Percentiles rank a stretch among this genome's conserved stretches.
phyloP scores from a whole-genome alignment of 495 filamentous ascomycete genomes.

The Endocarpon pusillum region DNA sequence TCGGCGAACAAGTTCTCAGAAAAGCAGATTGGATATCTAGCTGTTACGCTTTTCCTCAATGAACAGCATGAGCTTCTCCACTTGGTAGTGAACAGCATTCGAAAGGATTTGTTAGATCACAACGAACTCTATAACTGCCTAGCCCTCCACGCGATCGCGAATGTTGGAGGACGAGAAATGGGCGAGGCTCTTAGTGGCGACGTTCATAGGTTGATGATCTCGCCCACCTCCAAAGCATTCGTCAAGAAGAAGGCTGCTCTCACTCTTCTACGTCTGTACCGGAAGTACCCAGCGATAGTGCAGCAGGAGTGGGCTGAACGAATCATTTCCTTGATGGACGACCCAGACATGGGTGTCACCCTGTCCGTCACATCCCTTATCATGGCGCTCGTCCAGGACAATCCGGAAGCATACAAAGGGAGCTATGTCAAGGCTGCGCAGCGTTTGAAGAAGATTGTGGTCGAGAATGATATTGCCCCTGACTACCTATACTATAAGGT shows the following conservation, averaged over 20 bases:
- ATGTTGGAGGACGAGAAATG: constrained; percentile 93
- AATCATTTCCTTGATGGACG: constrained; percentile 97
- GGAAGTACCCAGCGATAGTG: constrained; percentile 83
- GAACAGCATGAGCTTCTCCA: constrained; percentile 93
- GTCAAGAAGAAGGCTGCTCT: constrained; percentile 99
- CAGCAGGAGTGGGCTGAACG: constrained; percentile 93
- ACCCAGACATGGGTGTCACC: constrained; percentile 84
- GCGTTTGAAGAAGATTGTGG: constrained; percentile 69
- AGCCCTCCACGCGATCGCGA: constrained; percentile 96
- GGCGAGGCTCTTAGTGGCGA: constrained; percentile 85
- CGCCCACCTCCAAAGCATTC: constrained; percentile 90
- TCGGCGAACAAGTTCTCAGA: constrained; percentile 95
- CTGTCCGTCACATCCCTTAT: constrained; percentile 91
- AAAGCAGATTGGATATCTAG: constrained; percentile 98
- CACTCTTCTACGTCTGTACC: constrained; percentile 86
- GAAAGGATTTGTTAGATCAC: constrained; percentile 85
- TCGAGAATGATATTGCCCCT: constrained; percentile 69
- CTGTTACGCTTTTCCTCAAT: constrained; percentile 92
- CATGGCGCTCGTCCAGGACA: constrained; percentile 88
- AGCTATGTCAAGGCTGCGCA: constrained; percentile 86
- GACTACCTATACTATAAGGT: constrained; percentile 99
- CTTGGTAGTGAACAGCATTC: constrained; percentile 93
- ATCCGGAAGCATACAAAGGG: constrained; percentile 82
- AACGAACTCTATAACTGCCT: constrained; percentile 96
- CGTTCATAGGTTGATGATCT: constrained; percentile 88